These are phyloP conservation scores for Neoboletus subvelutipes DNA, from an alignment of 768 basidiomycete species.

Conservation along the genomic window DNA sequence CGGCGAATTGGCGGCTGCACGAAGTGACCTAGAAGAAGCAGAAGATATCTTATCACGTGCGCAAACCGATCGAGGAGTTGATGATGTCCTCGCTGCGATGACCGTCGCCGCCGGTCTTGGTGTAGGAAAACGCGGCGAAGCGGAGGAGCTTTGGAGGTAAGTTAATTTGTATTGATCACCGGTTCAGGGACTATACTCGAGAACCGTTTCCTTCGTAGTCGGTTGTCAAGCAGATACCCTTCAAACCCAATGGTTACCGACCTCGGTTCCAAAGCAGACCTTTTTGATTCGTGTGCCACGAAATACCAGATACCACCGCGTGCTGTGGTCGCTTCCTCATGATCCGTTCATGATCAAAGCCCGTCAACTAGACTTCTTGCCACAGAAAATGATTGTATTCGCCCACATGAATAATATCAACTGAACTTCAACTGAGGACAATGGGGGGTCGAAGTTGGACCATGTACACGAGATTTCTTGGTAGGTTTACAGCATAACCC, in stretches of 20 bases:
- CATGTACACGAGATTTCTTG: not conserved
- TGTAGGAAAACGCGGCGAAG: slow-evolving; percentile 55
- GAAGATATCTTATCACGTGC: slow-evolving; percentile 44
- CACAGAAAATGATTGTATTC: not conserved
- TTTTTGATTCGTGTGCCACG: slow-evolving; percentile 63
- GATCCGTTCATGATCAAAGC: not conserved
- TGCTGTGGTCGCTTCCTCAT: slow-evolving; percentile 29
- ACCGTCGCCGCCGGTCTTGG: slow-evolving; percentile 64
- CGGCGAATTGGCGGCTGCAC: slow-evolving; percentile 72
- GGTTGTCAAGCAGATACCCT: slow-evolving; percentile 51
- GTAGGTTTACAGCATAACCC: not conserved
- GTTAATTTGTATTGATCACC: slow-evolving; percentile 26
- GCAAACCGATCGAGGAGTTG: slow-evolving; percentile 40
- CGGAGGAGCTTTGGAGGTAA: slow-evolving; percentile 69
- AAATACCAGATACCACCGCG: slow-evolving; percentile 61
- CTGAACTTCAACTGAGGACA: not conserved
- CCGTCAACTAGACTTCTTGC: not conserved
- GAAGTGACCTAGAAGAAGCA: slow-evolving; percentile 78
- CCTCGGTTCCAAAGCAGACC: slow-evolving; percentile 53
- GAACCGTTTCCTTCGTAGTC: slow-evolving; percentile 29
- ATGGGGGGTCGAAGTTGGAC: not conserved
- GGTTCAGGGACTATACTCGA: slow-evolving; percentile 2
- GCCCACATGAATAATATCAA: not conserved
- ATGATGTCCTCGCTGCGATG: slow-evolving; percentile 66
- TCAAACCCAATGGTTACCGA: slow-evolving; percentile 69